These are phyloP conservation scores for Dianthus caryophyllus DNA, from an alignment of 148 eudicot species.

Conservation along the genomic window DNA sequence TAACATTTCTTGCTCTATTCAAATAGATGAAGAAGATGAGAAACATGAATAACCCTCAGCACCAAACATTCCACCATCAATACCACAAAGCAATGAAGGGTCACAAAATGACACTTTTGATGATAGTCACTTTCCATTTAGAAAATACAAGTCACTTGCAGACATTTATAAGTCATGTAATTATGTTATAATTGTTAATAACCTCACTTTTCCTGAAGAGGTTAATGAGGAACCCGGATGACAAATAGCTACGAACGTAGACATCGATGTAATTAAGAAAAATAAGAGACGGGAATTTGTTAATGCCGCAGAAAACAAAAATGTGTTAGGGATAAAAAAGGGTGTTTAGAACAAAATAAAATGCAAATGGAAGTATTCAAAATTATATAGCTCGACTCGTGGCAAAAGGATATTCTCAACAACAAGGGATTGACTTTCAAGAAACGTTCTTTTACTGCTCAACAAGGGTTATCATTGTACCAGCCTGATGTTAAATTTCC, in stretches of 20 bases:
- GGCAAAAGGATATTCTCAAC: neutral
- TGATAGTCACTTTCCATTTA: neutral
- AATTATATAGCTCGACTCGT: neutral
- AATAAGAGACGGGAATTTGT: neutral
- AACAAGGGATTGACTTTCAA: neutral
- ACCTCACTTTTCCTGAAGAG: neutral
- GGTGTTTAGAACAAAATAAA: neutral
- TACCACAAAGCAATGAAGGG: neutral
- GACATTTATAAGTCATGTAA: no score
- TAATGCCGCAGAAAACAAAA: neutral
- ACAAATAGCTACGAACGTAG: neutral
- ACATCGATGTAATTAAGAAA: neutral
- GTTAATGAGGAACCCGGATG: neutral
- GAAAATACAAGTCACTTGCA: no score
- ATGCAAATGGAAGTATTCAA: neutral
- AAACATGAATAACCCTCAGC: no score
- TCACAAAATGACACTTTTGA: neutral
- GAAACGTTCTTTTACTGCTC: neutral
- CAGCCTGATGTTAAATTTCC: neutral
- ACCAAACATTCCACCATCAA: no score
- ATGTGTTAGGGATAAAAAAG: neutral
- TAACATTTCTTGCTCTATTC: no score
- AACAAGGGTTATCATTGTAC: neutral
- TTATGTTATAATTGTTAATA: no score
- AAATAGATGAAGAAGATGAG: no score